phyloP scores from a whole-genome alignment of 2,329 filamentous ascomycete genomes.

The Fusarium decemcellulare region DNA sequence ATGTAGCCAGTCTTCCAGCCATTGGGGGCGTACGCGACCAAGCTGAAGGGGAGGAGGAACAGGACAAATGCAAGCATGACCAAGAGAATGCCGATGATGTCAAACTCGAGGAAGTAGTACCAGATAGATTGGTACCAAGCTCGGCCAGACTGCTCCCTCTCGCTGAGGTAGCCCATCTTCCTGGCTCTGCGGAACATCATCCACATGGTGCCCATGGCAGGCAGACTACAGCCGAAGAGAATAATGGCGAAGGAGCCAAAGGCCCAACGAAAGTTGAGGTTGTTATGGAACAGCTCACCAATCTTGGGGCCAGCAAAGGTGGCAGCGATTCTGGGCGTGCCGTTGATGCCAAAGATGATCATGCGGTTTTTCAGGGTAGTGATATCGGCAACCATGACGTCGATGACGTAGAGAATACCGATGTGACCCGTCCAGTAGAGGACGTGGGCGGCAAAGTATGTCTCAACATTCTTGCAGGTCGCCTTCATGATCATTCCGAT shows the following conservation, averaged over 20 bases:
- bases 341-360: conserved; percentile 55
- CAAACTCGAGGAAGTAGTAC: conserved; percentile 72
- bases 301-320: conserved; percentile 61
- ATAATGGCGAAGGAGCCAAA: conserved; percentile 77
- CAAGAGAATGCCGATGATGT: conserved; percentile 53
- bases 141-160: conserved; percentile 60
- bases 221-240: conserved; percentile 59
- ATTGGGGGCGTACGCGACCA: conserved; percentile 51
- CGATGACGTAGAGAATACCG: conserved; percentile 56
- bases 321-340: conserved; percentile 60
- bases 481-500: conserved; percentile 6
- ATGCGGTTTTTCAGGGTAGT: conserved; percentile 59
- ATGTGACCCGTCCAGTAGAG: conserved; percentile 73
- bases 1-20: conserved; percentile 61
- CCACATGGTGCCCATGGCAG: conserved; percentile 44
- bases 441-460: conserved; percentile 72
- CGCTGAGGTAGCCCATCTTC: conserved; percentile 65
- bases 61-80: conserved; percentile 45
- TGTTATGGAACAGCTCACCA: conserved; percentile 54
- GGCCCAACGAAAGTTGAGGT: conserved; percentile 59
- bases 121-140: conserved; percentile 58
- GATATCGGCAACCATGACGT: conserved; percentile 60
- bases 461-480: conserved; percentile 59
- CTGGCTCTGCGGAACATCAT: conserved; percentile 53
- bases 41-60: conserved; percentile 66